These are phyloP conservation scores for Mallotus repandus DNA, from an alignment of 441 rosid genomes.

Conservation along the genomic window DNA sequence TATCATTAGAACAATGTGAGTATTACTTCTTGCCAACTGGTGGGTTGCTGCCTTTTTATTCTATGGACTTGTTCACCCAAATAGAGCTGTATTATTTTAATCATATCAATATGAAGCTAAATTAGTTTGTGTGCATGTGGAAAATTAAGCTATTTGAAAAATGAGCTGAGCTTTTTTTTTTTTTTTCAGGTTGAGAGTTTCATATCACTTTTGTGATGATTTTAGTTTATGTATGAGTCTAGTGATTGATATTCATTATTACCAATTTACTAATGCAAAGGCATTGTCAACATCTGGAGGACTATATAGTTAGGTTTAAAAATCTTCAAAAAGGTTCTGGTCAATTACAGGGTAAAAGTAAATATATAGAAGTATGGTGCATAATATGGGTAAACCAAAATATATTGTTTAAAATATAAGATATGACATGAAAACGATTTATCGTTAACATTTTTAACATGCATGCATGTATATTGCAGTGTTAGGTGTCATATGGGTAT, in stretches of 20 bases:
- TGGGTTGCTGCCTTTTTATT: slow-evolving; percentile 11
- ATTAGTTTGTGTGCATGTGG: not conserved
- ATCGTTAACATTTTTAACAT: not conserved
- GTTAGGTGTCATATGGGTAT: not conserved
- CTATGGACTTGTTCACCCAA: not conserved
- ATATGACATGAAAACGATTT: not conserved
- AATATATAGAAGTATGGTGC: not conserved
- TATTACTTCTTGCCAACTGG: slow-evolving; percentile 9
- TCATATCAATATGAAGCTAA: not conserved
- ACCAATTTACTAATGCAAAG: not conserved
- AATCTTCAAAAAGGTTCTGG: not conserved
- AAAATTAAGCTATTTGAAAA: not conserved
- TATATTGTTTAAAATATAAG: not conserved
- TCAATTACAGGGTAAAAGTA: not conserved
- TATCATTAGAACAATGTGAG: slow-evolving; percentile 91
- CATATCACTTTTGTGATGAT: not conserved
- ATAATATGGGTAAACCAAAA: not conserved
- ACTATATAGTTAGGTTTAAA: not conserved
- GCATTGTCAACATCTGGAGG: not conserved
- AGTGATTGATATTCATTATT: not conserved
- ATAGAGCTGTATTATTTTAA: not conserved
- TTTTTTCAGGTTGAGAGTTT: not conserved
- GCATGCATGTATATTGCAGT: not conserved
- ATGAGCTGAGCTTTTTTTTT: not conserved
- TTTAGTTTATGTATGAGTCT: not conserved